Conservation (phyloP, 2,329 filamentous ascomycete species). For the Botrytis fragariae region DNA sequence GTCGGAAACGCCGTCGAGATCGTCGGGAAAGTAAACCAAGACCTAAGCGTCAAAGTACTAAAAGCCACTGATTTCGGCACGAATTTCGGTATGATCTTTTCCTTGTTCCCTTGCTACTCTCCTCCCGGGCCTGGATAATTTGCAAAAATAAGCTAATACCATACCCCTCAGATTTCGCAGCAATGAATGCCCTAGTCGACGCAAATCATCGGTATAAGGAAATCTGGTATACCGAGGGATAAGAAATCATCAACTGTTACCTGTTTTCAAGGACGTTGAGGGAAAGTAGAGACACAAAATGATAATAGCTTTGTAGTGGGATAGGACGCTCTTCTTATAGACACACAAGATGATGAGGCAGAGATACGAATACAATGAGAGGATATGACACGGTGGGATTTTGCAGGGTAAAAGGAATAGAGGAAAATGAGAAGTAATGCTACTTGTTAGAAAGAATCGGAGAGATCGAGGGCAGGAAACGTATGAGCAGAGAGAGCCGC, state of each 20-base stretch:
- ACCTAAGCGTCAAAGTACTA: conserved; percentile 69
- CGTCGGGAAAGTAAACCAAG: conserved; percentile 75
- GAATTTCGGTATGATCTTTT: conserved; percentile 58
- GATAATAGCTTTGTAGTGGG: too few species aligned
- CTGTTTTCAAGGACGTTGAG: not conserved
- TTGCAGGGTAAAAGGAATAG: not conserved
- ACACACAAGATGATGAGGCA: not conserved
- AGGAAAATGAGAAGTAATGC: not conserved
- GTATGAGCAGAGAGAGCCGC: not conserved
- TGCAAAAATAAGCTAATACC: not conserved
- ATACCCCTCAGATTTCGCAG: conserved; percentile 54
- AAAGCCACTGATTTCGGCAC: conserved; percentile 66
- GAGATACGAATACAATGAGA: not conserved
- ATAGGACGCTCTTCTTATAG: too few species aligned
- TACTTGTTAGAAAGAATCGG: not conserved
- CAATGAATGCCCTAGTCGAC: conserved; percentile 78
- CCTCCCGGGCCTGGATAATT: not conserved
- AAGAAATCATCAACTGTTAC: not conserved
- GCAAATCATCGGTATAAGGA: conserved; percentile 76
- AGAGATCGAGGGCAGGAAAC: not conserved
- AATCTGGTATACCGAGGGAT: conserved; percentile 62
- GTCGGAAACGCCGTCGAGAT: conserved; percentile 71
- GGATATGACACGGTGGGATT: not conserved
- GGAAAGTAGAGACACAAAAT: not conserved
- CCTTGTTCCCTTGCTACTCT: not conserved